phyloP scores from a whole-genome alignment of 2,329 filamentous ascomycete genomes.

The Aspergillus sp. region DNA sequence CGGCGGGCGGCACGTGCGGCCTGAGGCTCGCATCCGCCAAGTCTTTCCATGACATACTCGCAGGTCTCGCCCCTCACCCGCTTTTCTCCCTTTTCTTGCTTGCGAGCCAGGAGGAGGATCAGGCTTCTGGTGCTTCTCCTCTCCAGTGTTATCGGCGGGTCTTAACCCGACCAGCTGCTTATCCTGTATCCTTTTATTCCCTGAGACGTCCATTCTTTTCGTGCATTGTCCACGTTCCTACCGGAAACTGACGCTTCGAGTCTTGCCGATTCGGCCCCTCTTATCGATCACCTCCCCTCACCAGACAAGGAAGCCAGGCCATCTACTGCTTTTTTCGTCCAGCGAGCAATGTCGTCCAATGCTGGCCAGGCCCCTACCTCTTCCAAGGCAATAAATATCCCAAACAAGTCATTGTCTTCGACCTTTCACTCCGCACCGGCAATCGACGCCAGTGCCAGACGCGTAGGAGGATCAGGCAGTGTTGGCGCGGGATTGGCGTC shows the following conservation, averaged over 20 bases:
- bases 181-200: conserved; percentile 16
- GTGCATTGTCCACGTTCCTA: background rate
- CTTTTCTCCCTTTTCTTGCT: conserved; percentile 17
- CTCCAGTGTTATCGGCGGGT: conserved; percentile 23
- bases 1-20: conserved; percentile 27
- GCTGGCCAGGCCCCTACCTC: conserved; percentile 39
- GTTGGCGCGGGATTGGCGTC: conserved; percentile 46
- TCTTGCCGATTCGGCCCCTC: conserved; percentile 21
- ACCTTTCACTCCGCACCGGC: conserved; percentile 38
- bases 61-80: conserved; percentile 17
- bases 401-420: conserved; percentile 38
- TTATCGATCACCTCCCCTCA: conserved; percentile 25
- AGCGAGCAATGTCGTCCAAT: conserved; percentile 48
- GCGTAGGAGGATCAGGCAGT: conserved; percentile 46
- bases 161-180: conserved; percentile 9
- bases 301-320: background rate
- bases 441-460: conserved; percentile 42
- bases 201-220: background rate
- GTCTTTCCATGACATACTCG: conserved; percentile 29
- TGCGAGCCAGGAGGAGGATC: conserved; percentile 25
- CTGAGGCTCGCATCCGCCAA: conserved; percentile 31
- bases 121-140: conserved; percentile 26
- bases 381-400: conserved; percentile 46
- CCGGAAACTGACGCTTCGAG: background rate
- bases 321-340: background rate